A percentile compares a stretch with the other conserved stretches of the same genome.
Conservation (phyloP, 441 rosid species). For the Geranium incanum region DNA sequence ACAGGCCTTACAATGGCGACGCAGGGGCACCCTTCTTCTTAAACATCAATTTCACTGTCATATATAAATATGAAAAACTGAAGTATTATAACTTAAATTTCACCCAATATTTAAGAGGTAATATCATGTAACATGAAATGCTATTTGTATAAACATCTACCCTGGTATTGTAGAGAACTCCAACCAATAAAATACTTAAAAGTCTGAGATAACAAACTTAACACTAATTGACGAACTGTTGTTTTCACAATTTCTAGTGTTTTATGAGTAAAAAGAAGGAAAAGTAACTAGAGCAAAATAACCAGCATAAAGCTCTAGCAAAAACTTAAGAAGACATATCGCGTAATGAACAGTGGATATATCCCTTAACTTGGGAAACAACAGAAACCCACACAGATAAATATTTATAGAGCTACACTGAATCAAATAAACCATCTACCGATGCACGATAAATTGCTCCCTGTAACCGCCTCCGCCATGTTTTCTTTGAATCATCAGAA, state of each 20-base stretch:
- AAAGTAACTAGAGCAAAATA: not conserved
- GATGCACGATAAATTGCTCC: slow-evolving; percentile 89
- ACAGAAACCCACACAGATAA: slow-evolving; percentile 4
- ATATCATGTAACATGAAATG: not conserved
- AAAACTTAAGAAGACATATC: not conserved
- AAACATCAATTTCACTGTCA: not conserved
- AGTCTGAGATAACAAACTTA: not conserved
- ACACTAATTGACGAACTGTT: not conserved
- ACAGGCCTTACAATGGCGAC: not conserved
- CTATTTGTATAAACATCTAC: not conserved
- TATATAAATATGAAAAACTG: not conserved
- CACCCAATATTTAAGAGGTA: not conserved
- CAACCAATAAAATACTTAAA: not conserved
- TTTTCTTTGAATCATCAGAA: slow-evolving; percentile 60
- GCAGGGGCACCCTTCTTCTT: not conserved
- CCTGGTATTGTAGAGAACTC: not conserved
- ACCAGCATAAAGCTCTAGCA: slow-evolving; percentile 5
- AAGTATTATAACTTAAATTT: not conserved
- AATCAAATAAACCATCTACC: slow-evolving; percentile 38
- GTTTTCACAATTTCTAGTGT: not conserved
- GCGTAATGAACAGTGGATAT: not conserved
- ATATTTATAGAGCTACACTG: not conserved
- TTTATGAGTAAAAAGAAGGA: not conserved
- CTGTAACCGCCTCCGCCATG: slow-evolving; percentile 86
- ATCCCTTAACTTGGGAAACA: not conserved